Base-by-base conservation (phyloP, 495 filamentous ascomycete genomes). In the Cudoniella acicularis region DNA sequence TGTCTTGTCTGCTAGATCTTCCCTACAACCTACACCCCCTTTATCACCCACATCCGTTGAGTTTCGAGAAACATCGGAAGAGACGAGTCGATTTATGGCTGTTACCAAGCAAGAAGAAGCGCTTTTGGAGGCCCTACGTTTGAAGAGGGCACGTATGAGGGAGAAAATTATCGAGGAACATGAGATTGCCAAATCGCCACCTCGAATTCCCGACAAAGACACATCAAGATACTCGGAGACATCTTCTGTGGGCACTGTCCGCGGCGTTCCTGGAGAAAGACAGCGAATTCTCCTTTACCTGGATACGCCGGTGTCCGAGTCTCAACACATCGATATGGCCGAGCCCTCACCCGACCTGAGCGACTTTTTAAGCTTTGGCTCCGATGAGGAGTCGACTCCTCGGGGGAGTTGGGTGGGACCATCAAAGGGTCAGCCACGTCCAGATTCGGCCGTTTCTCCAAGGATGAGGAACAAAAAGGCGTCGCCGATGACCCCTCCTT, bases 71-170 rank as follows among this genome's bases (percentile, higher is more conserved):
- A 20, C 40, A 25, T 23, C 54, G 18, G 52, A 52, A 41, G 17
- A 24, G 18, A 77, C 79, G 61, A 87, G 83, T 51, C 85, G 86
- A 40, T 76, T 94, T 41, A 94, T 96, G 82, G 87, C 88, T 0
- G 90, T 96, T 49, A 96, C 90, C 0, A 79, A 83, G 52, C 90
- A 96, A 70, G 92, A 96, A 68, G 87, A 91, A 66, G 83, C 88
- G 67, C 75, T 96, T 4, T 75, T 96, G 8, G 88, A 90, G 62
- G 88, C 89, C 13, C 85, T 96, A 80, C 80, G 92, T 30, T 72
- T 83, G 63, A 91, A 91, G 66, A 79, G 89, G 45, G 88, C 89
- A 30, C 83, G 83, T 25, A 88, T 95, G 78, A 84, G 85, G 0
- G 84, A 90, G 54, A 84, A 86, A 54, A 80, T 87, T 50, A 85